Conservation (phyloP, 805 yeast genomes). For the Candida hispaniensis region DNA sequence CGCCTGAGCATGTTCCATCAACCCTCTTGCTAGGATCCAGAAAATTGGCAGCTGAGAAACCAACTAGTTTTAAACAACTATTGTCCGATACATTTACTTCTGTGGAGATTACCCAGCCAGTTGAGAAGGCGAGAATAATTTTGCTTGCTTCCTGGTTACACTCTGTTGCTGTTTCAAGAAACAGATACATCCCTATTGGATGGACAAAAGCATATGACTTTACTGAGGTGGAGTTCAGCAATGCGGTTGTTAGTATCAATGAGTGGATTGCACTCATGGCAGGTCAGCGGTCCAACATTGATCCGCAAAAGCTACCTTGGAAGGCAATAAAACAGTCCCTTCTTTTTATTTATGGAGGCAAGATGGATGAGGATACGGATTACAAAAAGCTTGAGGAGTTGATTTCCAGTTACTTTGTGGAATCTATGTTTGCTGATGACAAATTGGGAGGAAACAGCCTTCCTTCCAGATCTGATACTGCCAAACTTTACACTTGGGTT, state of each 20-base stretch:
- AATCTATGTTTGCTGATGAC: conserved; percentile 3
- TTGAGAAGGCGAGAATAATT: conserved; percentile 38
- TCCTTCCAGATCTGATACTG: conserved; percentile 2
- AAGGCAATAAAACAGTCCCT: conserved; percentile 38
- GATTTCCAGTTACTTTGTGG: conserved; percentile 1
- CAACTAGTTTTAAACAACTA: conserved; percentile 52
- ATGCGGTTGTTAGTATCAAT: conserved; percentile 38
- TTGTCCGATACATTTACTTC: conserved; percentile 35
- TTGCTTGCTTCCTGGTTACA: conserved; percentile 64
- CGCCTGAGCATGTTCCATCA: conserved; percentile 37
- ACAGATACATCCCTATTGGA: conserved; percentile 52
- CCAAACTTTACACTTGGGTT: conserved; percentile 4
- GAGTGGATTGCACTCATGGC: conserved; percentile 31
- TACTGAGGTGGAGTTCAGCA: conserved; percentile 57
- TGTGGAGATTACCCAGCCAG: conserved; percentile 29
- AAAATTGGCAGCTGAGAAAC: conserved; percentile 50
- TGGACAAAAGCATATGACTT: conserved; percentile 55
- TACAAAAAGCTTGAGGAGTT: conserved; percentile 1
- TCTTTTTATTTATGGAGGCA: conserved; percentile 49
- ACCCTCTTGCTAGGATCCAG: conserved; percentile 45
- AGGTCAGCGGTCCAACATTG: conserved; percentile 29
- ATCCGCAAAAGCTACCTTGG: conserved; percentile 48
- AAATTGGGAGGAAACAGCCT: conserved; percentile 1
- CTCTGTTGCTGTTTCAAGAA: conserved; percentile 46
- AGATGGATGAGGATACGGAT: conserved; percentile 25